Percentiles rank a stretch among this genome's conserved stretches.
phyloP scores from a whole-genome alignment of 495 filamentous ascomycete genomes.

The Cladorrhinum samala region DNA sequence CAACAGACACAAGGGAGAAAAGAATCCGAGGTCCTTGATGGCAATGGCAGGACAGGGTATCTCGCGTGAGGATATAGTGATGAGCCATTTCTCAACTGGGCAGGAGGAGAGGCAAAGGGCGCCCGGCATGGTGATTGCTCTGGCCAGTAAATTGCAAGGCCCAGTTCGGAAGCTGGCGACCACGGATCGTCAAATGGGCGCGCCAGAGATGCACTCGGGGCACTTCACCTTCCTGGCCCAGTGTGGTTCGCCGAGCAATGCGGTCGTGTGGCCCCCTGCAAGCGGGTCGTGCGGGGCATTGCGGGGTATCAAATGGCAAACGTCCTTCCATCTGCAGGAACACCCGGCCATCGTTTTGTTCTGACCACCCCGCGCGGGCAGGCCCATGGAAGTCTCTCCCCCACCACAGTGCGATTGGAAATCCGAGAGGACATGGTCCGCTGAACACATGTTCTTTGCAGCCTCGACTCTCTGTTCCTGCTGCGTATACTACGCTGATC shows the following conservation, averaged over 20 bases:
- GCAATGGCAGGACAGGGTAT: no score
- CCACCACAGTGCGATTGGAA: no score
- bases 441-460: no score
- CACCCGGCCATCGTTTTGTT: background rate
- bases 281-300: conserved; percentile 2
- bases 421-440: no score
- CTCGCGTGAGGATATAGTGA: no score
- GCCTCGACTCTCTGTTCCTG: no score
- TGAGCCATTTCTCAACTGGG: background rate
- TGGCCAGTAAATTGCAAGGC: background rate
- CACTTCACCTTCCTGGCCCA: background rate
- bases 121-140: background rate
- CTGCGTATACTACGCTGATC: background rate
- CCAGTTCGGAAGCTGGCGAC: background rate
- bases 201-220: background rate
- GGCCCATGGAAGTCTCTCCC: background rate
- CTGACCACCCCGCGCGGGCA: no score
- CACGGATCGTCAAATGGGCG: background rate
- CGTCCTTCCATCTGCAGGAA: background rate
- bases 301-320: conserved; percentile 2
- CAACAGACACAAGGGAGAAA: no score
- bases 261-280: background rate
- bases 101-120: no score
- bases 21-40: no score
- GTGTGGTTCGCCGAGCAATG: background rate